phyloP scores from a whole-genome alignment of 2,329 filamentous ascomycete genomes.

The Zymoseptoria crescenta region DNA sequence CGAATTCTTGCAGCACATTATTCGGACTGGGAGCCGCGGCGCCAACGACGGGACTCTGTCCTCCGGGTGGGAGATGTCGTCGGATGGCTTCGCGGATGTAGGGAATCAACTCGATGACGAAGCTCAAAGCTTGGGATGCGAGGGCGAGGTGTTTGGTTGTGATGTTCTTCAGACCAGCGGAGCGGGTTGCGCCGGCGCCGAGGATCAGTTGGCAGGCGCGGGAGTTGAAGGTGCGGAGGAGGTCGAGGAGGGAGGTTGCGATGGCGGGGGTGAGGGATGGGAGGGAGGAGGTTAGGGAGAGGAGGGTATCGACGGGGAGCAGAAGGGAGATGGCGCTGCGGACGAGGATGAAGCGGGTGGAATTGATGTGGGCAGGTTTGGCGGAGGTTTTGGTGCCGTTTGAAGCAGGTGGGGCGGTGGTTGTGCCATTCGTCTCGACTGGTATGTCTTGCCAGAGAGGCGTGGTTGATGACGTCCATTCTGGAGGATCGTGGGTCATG shows the following conservation, averaged over 20 bases:
- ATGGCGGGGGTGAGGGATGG: conserved; percentile 88
- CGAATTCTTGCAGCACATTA: conserved; percentile 63
- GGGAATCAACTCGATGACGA: conserved; percentile 78
- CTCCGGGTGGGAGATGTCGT: conserved; percentile 49
- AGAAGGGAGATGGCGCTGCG: conserved; percentile 76
- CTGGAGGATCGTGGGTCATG: conserved; percentile 61
- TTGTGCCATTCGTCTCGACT: conserved; percentile 5
- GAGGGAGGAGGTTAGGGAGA: conserved; percentile 71
- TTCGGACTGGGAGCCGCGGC: conserved; percentile 7
- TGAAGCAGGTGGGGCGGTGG: conserved; percentile 3
- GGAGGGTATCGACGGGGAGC: conserved; percentile 70
- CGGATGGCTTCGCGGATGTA: conserved; percentile 88
- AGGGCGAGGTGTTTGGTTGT: conserved; percentile 91
- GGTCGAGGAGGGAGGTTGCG: conserved; percentile 69
- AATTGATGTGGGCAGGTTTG: conserved; percentile 63
- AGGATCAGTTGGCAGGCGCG: conserved; percentile 94
- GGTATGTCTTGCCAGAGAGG: conserved; percentile 42
- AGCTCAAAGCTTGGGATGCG: conserved; percentile 79
- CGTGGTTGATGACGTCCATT: conserved; percentile 53
- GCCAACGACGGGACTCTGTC: conserved; percentile 41
- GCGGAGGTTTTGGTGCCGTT: conserved; percentile 15
- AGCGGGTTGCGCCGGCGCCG: conserved; percentile 81
- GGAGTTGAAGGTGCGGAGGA: conserved; percentile 89
- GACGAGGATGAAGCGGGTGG: conserved; percentile 78
- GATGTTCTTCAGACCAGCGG: conserved; percentile 89